Evolutionary conservation across 306 rosid genomes (phyloP).

Genomic region (Corylus heterophylla): DNA sequence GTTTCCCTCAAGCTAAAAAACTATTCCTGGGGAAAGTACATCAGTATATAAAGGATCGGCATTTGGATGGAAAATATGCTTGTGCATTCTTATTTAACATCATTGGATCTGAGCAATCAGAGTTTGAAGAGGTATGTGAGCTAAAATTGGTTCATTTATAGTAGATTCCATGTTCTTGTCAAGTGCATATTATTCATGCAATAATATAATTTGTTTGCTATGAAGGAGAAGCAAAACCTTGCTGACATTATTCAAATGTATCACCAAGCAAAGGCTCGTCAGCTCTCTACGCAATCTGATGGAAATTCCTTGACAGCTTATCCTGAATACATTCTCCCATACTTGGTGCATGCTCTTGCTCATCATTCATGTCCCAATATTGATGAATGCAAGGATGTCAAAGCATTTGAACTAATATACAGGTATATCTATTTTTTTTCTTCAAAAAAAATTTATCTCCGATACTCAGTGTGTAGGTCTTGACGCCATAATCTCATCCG

Average conservation of each 20-base stretch:
- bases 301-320: slow-evolving; percentile 60
- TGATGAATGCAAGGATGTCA: slow-evolving; percentile 87
- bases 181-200: slow-evolving; percentile 1
- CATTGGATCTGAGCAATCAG: slow-evolving; percentile 56
- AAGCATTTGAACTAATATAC: slow-evolving; percentile 72
- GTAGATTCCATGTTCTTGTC: slow-evolving; percentile 15
- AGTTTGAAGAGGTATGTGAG: slow-evolving; percentile 68
- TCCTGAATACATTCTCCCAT: slow-evolving; percentile 85
- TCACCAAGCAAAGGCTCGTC: slow-evolving; percentile 77
- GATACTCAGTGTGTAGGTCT: background rate
- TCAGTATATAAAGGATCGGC: slow-evolving; percentile 86
- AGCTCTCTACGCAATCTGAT: slow-evolving; percentile 64
- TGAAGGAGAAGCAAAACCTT: slow-evolving; percentile 78
- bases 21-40: slow-evolving; percentile 72
- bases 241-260: slow-evolving; percentile 88
- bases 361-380: slow-evolving; percentile 82
- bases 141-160: slow-evolving; percentile 21
- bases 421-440: slow-evolving; percentile 41
- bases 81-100: slow-evolving; percentile 75
- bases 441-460: background rate
- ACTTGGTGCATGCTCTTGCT: slow-evolving; percentile 83
- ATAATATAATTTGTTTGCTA: slow-evolving; percentile 33
- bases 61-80: slow-evolving; percentile 89
- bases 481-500: background rate
- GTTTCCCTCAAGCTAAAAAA: slow-evolving; percentile 77